Base-by-base conservation (phyloP, 2,329 filamentous ascomycete species). In the Trichothecium roseum region DNA sequence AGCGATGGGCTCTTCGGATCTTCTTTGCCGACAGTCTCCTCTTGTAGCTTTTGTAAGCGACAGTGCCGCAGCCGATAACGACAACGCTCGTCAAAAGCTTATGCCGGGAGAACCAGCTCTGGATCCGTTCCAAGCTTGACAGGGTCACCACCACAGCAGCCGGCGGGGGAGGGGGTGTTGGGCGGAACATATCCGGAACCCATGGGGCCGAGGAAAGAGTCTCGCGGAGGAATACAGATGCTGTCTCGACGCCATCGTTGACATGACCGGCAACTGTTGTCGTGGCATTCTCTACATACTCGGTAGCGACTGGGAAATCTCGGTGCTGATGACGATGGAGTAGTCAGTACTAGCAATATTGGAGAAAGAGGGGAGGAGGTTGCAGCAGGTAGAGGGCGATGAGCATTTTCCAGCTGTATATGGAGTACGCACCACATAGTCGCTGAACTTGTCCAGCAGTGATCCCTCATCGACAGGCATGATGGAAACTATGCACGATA, bases 171-270 rank as follows among this genome's bases (percentile, higher is more conserved):
- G 68, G 67, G n/a, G 74, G 72, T 28, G 49, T 57, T n/a, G 74
- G 73, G 14, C 76, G 74, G 30, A 84, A 66, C 39, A 72, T 69
- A 28, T 81, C 71, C 29, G 84, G 84, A 12, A 93, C 63, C 84
- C 85, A 91, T 53, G 69, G 60, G 36, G 77, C 71, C 27, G 77
- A 67, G 27, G 80, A 72, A 31, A 86, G 66, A 4, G 71, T 70
- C 42, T 86, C 78, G 53, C 84, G 77, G 32, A 95, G 66, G 27
- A 72, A 67, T 26, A 69, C 66, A 36, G 87, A 84, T 30, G 85
- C 78, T 40, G 72, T 68, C 50, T 94, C 85, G 57, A 94, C 80
- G 52, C 87, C 78, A 39, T 72, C 69, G 59, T 95, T 85, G 54
- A 94, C 75, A 45, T 80, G 81, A 44, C 86, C 81, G 54, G 85